These are phyloP conservation scores for Salix dunnii DNA, from an alignment of 345 rosid genomes.

Conservation along the genomic window DNA sequence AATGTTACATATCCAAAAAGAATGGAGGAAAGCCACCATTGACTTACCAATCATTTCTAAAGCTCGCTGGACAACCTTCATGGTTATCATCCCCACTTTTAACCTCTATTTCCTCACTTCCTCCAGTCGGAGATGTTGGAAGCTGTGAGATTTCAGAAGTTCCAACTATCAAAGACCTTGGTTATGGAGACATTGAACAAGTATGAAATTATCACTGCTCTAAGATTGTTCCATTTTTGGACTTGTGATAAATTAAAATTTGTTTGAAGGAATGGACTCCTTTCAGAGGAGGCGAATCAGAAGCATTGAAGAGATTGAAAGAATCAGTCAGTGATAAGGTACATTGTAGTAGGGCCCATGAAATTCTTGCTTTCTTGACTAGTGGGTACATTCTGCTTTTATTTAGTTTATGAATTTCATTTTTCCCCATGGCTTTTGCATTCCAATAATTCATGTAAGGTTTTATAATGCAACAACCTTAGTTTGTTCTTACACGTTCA, in stretches of 20 bases:
- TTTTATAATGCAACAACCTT: not conserved
- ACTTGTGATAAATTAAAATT: not conserved
- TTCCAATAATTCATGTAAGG: not conserved
- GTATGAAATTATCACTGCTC: constrained; percentile 27
- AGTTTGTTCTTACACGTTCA: not conserved
- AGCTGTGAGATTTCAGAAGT: constrained; percentile 48
- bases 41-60: constrained; percentile 81
- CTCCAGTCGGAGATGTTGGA: constrained; percentile 68
- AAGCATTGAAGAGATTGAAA: constrained; percentile 62
- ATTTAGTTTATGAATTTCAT: not conserved
- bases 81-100: constrained; percentile 57
- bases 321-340: constrained; percentile 69
- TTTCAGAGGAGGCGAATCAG: constrained; percentile 86
- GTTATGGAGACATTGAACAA: constrained; percentile 49
- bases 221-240: not conserved
- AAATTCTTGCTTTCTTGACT: no score
- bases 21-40: constrained; percentile 83
- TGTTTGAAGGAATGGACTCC: constrained; percentile 55
- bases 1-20: constrained; percentile 23
- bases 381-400: no score
- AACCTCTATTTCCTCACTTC: constrained; percentile 47
- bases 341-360: not conserved
- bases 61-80: constrained; percentile 81
- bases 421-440: not conserved
- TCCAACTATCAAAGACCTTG: constrained; percentile 71